A percentile compares a stretch with the other conserved stretches of the same genome.
Evolutionary conservation across 352 stramenopile genomes (phyloP).

Genomic region (Pythium aquatile): DNA sequence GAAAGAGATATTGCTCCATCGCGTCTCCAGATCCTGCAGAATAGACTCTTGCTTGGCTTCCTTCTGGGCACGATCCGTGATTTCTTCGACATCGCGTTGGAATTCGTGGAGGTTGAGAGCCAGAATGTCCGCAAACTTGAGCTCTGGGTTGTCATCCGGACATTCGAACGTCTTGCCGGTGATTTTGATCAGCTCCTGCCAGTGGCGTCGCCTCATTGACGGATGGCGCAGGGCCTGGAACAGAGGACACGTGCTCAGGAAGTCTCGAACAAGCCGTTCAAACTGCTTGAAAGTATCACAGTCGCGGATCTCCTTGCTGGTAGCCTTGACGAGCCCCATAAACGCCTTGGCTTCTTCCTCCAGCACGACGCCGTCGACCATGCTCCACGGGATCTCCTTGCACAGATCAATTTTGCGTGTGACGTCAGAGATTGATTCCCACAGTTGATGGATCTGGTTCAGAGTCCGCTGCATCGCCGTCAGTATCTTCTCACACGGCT

Average conservation of each 20-base stretch:
- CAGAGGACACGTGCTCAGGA: constrained; percentile 72
- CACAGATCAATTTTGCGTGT: constrained; percentile 87
- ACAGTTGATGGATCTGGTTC: constrained; percentile 77
- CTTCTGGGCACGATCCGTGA: constrained; percentile 89
- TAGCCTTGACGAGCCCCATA: constrained; percentile 85
- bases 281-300: constrained; percentile 91
- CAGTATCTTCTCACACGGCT: constrained; percentile 72
- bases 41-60: constrained; percentile 89
- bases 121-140: constrained; percentile 83
- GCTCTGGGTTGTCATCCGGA: constrained; percentile 58
- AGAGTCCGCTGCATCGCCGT: constrained; percentile 75
- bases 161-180: constrained; percentile 60
- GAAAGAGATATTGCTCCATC: constrained; percentile 72
- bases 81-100: constrained; percentile 87
- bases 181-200: constrained; percentile 61
- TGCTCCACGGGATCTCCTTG: constrained; percentile 89
- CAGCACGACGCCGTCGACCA: constrained; percentile 89
- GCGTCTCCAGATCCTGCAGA: constrained; percentile 74
- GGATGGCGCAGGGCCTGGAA: constrained; percentile 78
- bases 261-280: constrained; percentile 70
- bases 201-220: constrained; percentile 73
- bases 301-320: constrained; percentile 87
- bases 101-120: constrained; percentile 78
- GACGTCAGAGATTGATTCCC: constrained; percentile 84
- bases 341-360: constrained; percentile 93